A percentile compares a stretch with the other conserved stretches of the same genome.
Evolutionary conservation across 2,329 filamentous ascomycete species (phyloP).

Genomic region (Botrytis cinerea): DNA sequence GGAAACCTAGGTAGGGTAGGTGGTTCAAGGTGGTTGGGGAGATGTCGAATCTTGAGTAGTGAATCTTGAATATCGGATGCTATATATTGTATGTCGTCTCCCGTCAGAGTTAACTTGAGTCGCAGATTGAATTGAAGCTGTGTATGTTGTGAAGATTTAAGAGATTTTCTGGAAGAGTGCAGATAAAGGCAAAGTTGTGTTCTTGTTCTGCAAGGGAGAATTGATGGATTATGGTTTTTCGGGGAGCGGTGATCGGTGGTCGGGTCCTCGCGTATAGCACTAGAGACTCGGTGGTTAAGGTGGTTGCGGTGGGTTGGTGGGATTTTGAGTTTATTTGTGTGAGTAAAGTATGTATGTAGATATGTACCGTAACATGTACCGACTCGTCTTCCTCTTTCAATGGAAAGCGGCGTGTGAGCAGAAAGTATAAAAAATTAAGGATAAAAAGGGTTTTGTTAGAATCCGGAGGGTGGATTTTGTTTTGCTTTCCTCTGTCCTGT

Average conservation of each 20-base stretch:
- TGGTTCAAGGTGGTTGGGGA: not conserved
- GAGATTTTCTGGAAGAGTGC: not conserved
- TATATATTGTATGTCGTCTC: not conserved
- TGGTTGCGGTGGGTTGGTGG: slow-evolving; percentile 3
- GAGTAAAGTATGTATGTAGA: too few species aligned
- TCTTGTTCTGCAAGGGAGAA: slow-evolving; percentile 18
- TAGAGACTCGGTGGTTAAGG: slow-evolving; percentile 1
- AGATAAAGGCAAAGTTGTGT: slow-evolving; percentile 10
- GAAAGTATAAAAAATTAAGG: not conserved
- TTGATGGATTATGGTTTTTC: slow-evolving; percentile 14
- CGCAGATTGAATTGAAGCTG: not conserved
- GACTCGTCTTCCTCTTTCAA: not conserved
- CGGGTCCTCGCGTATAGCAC: slow-evolving; percentile 13
- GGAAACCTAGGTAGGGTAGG: not conserved
- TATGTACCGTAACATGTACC: not conserved
- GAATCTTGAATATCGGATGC: not conserved
- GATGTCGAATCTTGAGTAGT: not conserved
- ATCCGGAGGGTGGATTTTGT: not conserved
- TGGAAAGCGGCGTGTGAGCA: not conserved
- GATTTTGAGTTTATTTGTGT: not conserved
- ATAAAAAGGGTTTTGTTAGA: not conserved
- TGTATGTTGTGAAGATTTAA: not conserved
- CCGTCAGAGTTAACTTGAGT: not conserved
- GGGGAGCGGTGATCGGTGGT: slow-evolving; percentile 19
- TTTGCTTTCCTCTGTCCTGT: not conserved